phyloP scores from a whole-genome alignment of 305 asterid genomes.

The Stenogyne calaminthoides region DNA sequence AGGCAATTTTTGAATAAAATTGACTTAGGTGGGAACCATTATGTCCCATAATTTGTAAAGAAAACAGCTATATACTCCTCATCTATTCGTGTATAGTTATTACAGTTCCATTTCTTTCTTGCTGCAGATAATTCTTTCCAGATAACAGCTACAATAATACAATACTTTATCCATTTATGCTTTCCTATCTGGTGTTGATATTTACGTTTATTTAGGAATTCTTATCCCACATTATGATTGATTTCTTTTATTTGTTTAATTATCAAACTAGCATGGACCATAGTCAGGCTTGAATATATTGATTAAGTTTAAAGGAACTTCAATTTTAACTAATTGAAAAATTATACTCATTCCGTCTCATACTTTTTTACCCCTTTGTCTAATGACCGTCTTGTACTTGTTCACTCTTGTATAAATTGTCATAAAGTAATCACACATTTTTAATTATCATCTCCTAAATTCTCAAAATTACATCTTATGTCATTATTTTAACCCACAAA shows the following conservation, averaged over 20 bases:
- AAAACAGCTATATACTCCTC: conserved; percentile 47
- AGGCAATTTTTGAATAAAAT: conserved; percentile 49
- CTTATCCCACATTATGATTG: not conserved
- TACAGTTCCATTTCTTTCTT: conserved; percentile 23
- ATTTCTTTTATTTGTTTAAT: not conserved
- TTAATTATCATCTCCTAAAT: too few species aligned
- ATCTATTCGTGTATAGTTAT: conserved; percentile 34
- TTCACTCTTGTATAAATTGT: too few species aligned
- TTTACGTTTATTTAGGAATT: not conserved
- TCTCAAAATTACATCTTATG: too few species aligned
- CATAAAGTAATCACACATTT: too few species aligned
- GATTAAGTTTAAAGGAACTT: not conserved
- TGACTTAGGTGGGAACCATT: conserved; percentile 49
- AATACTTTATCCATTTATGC: not conserved
- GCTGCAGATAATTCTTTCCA: conserved; percentile 12
- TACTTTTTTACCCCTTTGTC: too few species aligned
- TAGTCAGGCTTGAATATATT: not conserved
- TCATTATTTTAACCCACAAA: too few species aligned
- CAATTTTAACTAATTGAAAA: not conserved
- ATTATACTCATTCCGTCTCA: too few species aligned
- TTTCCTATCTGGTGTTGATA: not conserved
- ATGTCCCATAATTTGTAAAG: conserved; percentile 39
- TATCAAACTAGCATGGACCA: not conserved
- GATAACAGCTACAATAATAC: conserved; percentile 13
- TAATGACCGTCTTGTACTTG: too few species aligned